Evolutionary conservation across 164 flowering plant genomes (phyloP).

Genomic region (Magnolia officinalis): DNA sequence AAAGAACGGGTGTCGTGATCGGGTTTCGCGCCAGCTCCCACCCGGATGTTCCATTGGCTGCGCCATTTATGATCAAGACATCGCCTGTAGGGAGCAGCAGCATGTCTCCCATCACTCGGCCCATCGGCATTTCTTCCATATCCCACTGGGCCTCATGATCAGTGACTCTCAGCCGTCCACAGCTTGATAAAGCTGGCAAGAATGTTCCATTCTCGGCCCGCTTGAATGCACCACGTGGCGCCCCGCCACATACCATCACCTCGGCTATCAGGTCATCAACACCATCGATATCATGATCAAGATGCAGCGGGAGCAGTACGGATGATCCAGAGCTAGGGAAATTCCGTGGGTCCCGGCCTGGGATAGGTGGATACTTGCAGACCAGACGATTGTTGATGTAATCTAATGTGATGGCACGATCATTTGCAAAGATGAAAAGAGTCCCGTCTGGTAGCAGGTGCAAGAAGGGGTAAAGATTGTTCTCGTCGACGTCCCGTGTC

Average conservation of each 20-base stretch:
- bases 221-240: constrained; percentile 44
- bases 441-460: constrained; percentile 71
- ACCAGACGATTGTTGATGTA: constrained; percentile 37
- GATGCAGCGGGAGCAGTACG: constrained; percentile 51
- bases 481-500: constrained; percentile 51
- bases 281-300: constrained; percentile 23
- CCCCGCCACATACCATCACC: constrained; percentile 83
- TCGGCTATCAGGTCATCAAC: constrained; percentile 22
- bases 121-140: constrained; percentile 74
- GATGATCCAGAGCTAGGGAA: constrained; percentile 90
- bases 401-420: constrained; percentile 53
- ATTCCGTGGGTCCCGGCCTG: constrained; percentile 49
- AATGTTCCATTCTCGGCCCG: constrained; percentile 17
- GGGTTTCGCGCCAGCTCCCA: constrained; percentile 68
- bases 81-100: constrained; percentile 67
- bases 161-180: constrained; percentile 58
- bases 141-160: constrained; percentile 60
- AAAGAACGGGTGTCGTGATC: constrained; percentile 56
- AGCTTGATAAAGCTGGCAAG: constrained; percentile 47
- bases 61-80: constrained; percentile 68
- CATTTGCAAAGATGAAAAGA: constrained; percentile 78
- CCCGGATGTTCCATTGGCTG: constrained; percentile 70
- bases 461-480: constrained; percentile 89
- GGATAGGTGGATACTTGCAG: constrained; percentile 51
- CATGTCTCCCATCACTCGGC: constrained; percentile 83